Evolutionary conservation across 768 basidiomycete species (phyloP).

Genomic region (Terana coerulea): DNA sequence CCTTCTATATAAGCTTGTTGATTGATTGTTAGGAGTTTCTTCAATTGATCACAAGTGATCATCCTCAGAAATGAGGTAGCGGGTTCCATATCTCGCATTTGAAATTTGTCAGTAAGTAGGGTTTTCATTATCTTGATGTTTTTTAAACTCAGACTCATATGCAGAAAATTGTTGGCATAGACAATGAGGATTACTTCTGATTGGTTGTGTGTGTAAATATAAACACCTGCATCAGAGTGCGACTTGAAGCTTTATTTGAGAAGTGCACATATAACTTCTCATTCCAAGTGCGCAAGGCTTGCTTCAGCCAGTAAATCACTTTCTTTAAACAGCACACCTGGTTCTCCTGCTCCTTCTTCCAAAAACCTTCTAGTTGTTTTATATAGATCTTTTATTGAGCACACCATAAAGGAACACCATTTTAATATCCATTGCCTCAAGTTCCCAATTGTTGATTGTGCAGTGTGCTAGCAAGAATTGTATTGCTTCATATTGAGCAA

Average conservation of each 20-base stretch:
- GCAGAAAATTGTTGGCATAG: no score
- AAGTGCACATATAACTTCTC: slow-evolving; percentile 28
- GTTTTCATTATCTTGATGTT: background rate
- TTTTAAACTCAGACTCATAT: background rate
- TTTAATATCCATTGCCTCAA: slow-evolving; percentile 24
- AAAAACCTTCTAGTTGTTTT: slow-evolving; percentile 17
- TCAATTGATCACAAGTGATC: slow-evolving; percentile 8
- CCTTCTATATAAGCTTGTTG: slow-evolving; percentile 14
- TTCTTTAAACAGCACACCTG: slow-evolving; percentile 23
- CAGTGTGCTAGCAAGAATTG: slow-evolving; percentile 25
- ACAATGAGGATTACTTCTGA: no score
- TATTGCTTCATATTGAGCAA: slow-evolving; percentile 19
- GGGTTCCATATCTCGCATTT: slow-evolving; percentile 16
- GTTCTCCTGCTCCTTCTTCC: slow-evolving; percentile 11
- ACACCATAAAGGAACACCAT: slow-evolving; percentile 27
- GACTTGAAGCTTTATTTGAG: slow-evolving; percentile 14
- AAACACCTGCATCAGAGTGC: slow-evolving; percentile 31
- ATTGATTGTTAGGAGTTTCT: slow-evolving; percentile 9
- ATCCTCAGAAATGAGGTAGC: slow-evolving; percentile 22
- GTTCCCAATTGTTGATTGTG: slow-evolving; percentile 19
- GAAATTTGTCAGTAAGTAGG: background rate
- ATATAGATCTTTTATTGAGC: slow-evolving; percentile 19
- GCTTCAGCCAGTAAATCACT: slow-evolving; percentile 34
- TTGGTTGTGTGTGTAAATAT: no score
- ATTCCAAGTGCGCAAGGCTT: slow-evolving; percentile 21